These are phyloP conservation scores for Leccinum variicolor DNA, from an alignment of 768 basidiomycete species.

Conservation along the genomic window DNA sequence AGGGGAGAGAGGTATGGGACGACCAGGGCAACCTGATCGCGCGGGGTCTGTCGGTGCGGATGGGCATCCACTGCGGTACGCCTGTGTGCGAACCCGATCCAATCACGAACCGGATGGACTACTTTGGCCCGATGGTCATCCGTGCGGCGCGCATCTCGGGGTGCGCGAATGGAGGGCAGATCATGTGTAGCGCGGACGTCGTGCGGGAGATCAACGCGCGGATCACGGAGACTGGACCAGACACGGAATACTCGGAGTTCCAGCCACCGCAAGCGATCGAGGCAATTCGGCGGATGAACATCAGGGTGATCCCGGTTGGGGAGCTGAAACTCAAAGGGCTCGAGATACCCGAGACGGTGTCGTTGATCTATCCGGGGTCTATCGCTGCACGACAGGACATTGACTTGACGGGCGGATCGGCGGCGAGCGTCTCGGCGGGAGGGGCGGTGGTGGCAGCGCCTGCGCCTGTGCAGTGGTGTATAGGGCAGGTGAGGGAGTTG, in stretches of 20 bases:
- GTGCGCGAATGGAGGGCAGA: slow-evolving; percentile 87
- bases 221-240: slow-evolving; percentile 49
- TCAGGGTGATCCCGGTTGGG: slow-evolving; percentile 72
- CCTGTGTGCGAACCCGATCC: slow-evolving; percentile 92
- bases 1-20: slow-evolving; percentile 79
- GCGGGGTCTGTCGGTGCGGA: slow-evolving; percentile 89
- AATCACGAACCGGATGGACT: slow-evolving; percentile 94
- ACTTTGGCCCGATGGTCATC: slow-evolving; percentile 96
- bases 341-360: slow-evolving; percentile 84
- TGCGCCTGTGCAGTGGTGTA: slow-evolving; percentile 48
- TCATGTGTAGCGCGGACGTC: slow-evolving; percentile 87
- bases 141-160: slow-evolving; percentile 83
- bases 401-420: slow-evolving; percentile 31
- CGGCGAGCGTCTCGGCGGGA: slow-evolving; percentile 10
- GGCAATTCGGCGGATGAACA: slow-evolving; percentile 68
- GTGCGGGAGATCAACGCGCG: slow-evolving; percentile 73
- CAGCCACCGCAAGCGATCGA: slow-evolving; percentile 65
- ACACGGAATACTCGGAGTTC: slow-evolving; percentile 57
- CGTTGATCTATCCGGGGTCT: slow-evolving; percentile 75
- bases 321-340: slow-evolving; percentile 93
- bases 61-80: slow-evolving; percentile 93
- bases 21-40: slow-evolving; percentile 64
- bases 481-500: slow-evolving; percentile 73
- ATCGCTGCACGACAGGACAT: slow-evolving; percentile 70
- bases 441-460: slow-evolving; percentile 2